Conservation (phyloP, 1,284 basidiomycete genomes). For the Gymnopus androsaceus region DNA sequence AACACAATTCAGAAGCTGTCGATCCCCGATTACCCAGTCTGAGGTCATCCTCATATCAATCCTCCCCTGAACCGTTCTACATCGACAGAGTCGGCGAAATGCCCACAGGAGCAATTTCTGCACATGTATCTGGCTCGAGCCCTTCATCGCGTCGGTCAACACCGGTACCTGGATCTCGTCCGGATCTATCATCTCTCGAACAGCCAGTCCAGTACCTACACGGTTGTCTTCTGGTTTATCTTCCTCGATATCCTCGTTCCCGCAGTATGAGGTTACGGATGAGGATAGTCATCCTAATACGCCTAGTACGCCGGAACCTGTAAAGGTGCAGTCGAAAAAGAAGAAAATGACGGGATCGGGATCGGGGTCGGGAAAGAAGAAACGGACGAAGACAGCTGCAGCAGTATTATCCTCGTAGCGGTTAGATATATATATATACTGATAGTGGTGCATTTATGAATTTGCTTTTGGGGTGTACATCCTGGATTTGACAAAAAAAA, state of each 20-base stretch:
- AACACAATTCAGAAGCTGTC: slow-evolving; percentile 26
- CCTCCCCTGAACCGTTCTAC: slow-evolving; percentile 44
- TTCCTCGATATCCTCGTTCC: slow-evolving; percentile 50
- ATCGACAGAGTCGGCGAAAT: slow-evolving; percentile 86
- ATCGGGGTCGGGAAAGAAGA: slow-evolving; percentile 57
- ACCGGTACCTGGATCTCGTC: slow-evolving; percentile 19
- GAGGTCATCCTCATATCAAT: slow-evolving; percentile 34
- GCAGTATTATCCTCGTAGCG: background rate
- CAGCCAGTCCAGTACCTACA: background rate
- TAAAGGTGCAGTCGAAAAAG: slow-evolving; percentile 74
- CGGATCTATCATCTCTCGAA: slow-evolving; percentile 1
- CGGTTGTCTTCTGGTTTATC: slow-evolving; percentile 36
- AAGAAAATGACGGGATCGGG: slow-evolving; percentile 27
- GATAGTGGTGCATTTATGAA: background rate
- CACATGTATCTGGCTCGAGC: slow-evolving; percentile 21
- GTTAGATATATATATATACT: background rate
- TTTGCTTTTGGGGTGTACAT: slow-evolving; percentile 1
- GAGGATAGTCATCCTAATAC: slow-evolving; percentile 54
- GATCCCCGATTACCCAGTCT: slow-evolving; percentile 39
- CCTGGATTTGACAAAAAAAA: background rate
- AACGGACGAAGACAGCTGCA: slow-evolving; percentile 43
- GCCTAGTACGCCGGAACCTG: slow-evolving; percentile 75
- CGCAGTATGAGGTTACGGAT: slow-evolving; percentile 57
- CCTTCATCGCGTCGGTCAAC: slow-evolving; percentile 25
- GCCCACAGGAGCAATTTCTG: slow-evolving; percentile 70